Conservation (phyloP, 2,329 filamentous ascomycete genomes). For the Claviceps cyperi region DNA sequence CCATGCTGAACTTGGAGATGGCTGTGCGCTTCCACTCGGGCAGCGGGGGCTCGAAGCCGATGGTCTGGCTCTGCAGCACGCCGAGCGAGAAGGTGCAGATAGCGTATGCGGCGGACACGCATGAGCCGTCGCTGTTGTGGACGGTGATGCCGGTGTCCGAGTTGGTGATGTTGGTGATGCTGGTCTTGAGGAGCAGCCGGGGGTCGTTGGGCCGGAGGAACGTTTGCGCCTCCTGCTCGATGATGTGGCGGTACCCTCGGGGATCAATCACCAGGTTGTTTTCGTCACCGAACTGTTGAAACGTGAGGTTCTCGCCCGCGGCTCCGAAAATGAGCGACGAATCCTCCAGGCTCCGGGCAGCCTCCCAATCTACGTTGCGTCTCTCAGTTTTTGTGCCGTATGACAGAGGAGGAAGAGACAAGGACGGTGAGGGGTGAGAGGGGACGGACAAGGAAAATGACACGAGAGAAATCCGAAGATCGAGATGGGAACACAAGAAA, state of each 20-base stretch:
- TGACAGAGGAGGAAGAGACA: not conserved
- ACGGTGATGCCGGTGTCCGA: constrained; percentile 37
- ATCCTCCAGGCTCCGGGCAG: constrained; percentile 39
- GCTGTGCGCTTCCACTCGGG: constrained; percentile 50
- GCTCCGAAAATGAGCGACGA: constrained; percentile 40
- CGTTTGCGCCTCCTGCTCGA: constrained; percentile 39
- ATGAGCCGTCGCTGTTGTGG: constrained; percentile 36
- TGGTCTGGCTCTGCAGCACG: constrained; percentile 46
- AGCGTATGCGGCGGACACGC: constrained; percentile 45
- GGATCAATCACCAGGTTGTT: constrained; percentile 49
- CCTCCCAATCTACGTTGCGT: constrained; percentile 35
- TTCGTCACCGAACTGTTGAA: constrained; percentile 44
- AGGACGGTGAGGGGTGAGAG: no score
- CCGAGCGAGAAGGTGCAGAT: constrained; percentile 55
- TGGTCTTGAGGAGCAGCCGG: constrained; percentile 42
- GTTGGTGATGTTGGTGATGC: constrained; percentile 40
- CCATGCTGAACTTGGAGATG: constrained; percentile 52
- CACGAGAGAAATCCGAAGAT: no score
- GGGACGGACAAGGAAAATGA: no score
- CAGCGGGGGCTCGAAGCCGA: constrained; percentile 42
- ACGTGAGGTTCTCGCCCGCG: constrained; percentile 44
- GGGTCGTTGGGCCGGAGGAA: constrained; percentile 42
- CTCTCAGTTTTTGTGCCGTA: not conserved
- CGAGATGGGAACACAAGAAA: not conserved
- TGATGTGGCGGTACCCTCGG: constrained; percentile 44